Evolutionary conservation across 371 early-diverging fungal species (phyloP).

Genomic region (Neoconidiobolus thromboides): DNA sequence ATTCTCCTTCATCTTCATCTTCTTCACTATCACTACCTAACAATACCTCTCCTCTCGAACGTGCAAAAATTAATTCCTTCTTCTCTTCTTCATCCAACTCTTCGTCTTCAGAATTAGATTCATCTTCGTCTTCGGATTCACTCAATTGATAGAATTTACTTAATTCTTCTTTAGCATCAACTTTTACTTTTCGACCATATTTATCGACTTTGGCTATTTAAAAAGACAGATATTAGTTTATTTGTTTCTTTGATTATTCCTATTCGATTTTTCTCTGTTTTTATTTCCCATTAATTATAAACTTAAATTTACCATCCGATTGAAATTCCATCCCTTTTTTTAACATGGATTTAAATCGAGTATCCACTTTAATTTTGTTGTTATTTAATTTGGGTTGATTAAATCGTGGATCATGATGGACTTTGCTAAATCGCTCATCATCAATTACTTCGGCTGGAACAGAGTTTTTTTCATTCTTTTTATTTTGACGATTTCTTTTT

Average conservation of each 20-base stretch:
- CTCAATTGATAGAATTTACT: slow-evolving; percentile 35
- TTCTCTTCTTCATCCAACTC: slow-evolving; percentile 13
- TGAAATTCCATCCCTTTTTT: slow-evolving; percentile 30
- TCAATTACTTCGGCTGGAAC: slow-evolving; percentile 18
- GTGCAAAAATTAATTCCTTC: slow-evolving; percentile 28
- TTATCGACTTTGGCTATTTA: slow-evolving; percentile 61
- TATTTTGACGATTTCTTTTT: neutral
- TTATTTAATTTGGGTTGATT: slow-evolving; percentile 54
- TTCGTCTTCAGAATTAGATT: slow-evolving; percentile 3
- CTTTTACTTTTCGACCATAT: slow-evolving; percentile 53
- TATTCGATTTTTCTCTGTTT: neutral
- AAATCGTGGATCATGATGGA: slow-evolving; percentile 81
- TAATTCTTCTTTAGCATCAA: slow-evolving; percentile 28
- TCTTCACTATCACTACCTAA: slow-evolving; percentile 28
- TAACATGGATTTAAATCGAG: slow-evolving; percentile 68
- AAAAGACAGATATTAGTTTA: neutral
- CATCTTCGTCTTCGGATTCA: slow-evolving; percentile 21
- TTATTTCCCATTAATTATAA: neutral
- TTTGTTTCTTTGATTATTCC: too few relatives aligned
- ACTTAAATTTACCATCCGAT: slow-evolving; percentile 43
- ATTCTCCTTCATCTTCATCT: slow-evolving; percentile 24
- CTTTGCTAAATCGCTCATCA: slow-evolving; percentile 67
- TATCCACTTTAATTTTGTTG: slow-evolving; percentile 73
- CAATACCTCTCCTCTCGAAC: slow-evolving; percentile 30
- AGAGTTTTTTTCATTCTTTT: neutral